Evolutionary conservation across 2,329 filamentous ascomycete genomes (phyloP).

Genomic region (Cercospora berteroae): DNA sequence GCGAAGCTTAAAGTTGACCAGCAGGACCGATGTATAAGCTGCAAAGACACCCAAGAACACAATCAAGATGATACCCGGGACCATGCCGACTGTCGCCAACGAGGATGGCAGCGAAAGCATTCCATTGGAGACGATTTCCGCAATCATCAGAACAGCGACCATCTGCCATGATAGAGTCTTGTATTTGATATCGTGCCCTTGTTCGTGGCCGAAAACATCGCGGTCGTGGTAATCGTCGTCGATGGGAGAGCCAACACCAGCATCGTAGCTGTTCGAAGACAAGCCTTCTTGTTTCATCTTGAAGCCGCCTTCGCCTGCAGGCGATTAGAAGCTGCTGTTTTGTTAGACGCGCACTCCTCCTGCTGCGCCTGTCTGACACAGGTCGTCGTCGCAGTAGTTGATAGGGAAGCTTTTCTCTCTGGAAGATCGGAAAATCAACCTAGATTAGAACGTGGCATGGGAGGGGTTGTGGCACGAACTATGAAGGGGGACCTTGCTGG

Average conservation of each 20-base stretch:
- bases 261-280: slow-evolving; percentile 5
- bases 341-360: not conserved
- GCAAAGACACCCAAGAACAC: slow-evolving; percentile 52
- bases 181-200: slow-evolving; percentile 16
- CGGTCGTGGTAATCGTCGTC: slow-evolving; percentile 9
- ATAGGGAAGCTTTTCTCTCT: not conserved
- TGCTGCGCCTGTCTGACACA: not conserved
- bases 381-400: not conserved
- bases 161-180: slow-evolving; percentile 18
- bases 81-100: slow-evolving; percentile 53
- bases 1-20: slow-evolving; percentile 46
- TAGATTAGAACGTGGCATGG: not conserved
- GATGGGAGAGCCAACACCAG: slow-evolving; percentile 5
- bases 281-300: slow-evolving; percentile 2
- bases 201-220: slow-evolving; percentile 16
- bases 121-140: slow-evolving; percentile 36
- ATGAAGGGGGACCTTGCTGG: not conserved
- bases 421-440: not conserved
- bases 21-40: slow-evolving; percentile 51
- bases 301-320: not conserved
- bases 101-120: slow-evolving; percentile 55
- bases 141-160: slow-evolving; percentile 18
- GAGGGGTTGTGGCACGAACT: not conserved
- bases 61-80: slow-evolving; percentile 52
- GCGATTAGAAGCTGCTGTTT: not conserved